These are phyloP conservation scores for Trametopsis cervina DNA, from an alignment of 768 basidiomycete species.

Conservation along the genomic window DNA sequence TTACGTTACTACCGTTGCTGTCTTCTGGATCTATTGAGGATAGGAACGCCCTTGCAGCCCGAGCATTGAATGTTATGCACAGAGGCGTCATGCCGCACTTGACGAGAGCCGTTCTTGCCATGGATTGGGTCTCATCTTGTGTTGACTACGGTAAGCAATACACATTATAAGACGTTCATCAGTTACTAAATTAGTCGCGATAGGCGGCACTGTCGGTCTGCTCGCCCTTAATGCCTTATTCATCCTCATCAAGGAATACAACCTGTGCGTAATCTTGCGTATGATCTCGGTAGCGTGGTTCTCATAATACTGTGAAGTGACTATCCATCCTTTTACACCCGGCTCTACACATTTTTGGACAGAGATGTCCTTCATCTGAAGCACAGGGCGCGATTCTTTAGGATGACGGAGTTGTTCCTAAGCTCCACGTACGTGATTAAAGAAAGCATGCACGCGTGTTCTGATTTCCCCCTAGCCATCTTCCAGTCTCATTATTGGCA, in stretches of 20 bases:
- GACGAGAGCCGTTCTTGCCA: slow-evolving; percentile 69
- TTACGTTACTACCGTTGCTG: slow-evolving; percentile 58
- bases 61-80: slow-evolving; percentile 75
- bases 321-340: slow-evolving; percentile 92
- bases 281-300: slow-evolving; percentile 4
- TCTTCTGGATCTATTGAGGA: slow-evolving; percentile 28
- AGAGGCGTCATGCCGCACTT: slow-evolving; percentile 77
- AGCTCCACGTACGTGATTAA: slow-evolving; percentile 75
- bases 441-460: too few relatives aligned
- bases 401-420: slow-evolving; percentile 84
- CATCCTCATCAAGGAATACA: slow-evolving; percentile 86
- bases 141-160: slow-evolving; percentile 64
- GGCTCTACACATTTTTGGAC: slow-evolving; percentile 86
- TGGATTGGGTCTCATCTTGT: slow-evolving; percentile 87
- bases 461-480: slow-evolving; percentile 52
- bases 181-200: not conserved
- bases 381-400: slow-evolving; percentile 92
- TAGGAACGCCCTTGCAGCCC: slow-evolving; percentile 37
- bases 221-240: slow-evolving; percentile 90
- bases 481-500: slow-evolving; percentile 87
- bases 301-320: slow-evolving; percentile 51
- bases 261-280: slow-evolving; percentile 54
- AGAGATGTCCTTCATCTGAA: slow-evolving; percentile 85
- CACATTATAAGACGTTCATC: not conserved
- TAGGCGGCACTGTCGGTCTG: slow-evolving; percentile 80